Conservation (phyloP, 2,329 filamentous ascomycete genomes). For the Rhexocercosporidium sp. region DNA sequence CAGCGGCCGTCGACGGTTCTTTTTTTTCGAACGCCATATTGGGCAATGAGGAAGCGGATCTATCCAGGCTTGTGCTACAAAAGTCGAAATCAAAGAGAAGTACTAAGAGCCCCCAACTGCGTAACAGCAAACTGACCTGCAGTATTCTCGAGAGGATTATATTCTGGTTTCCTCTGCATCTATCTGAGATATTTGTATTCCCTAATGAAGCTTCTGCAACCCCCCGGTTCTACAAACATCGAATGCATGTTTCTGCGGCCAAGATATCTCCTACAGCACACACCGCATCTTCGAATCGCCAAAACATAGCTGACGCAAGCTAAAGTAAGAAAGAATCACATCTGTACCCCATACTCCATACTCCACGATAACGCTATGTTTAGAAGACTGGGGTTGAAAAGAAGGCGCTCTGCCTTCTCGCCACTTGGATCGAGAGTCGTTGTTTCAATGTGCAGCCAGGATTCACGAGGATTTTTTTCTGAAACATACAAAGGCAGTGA, state of each 20-base stretch:
- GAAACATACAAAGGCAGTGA: not conserved
- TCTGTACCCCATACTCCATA: not conserved
- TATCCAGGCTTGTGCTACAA: not conserved
- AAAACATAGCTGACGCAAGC: conserved; percentile 2
- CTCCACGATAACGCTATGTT: not conserved
- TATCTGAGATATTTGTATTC: not conserved
- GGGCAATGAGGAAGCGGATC: no score
- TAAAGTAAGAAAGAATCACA: not conserved
- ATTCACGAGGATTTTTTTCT: not conserved
- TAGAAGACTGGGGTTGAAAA: not conserved
- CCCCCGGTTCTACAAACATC: not conserved
- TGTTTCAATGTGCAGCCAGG: not conserved
- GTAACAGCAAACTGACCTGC: not conserved
- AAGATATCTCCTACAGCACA: conserved; percentile 4
- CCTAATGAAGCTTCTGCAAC: not conserved
- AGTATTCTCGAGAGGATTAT: not conserved
- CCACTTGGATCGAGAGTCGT: not conserved
- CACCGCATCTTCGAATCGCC: not conserved
- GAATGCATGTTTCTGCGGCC: not conserved
- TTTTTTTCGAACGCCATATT: not conserved
- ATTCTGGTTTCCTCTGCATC: not conserved
- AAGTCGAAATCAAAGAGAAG: not conserved
- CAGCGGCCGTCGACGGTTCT: not conserved
- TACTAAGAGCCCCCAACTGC: no score
- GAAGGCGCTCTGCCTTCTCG: not conserved